Percentiles rank a stretch among this genome's conserved stretches.
Evolutionary conservation across 2,329 filamentous ascomycete species (phyloP).

Genomic region (Exophiala phaeomuriformis): DNA sequence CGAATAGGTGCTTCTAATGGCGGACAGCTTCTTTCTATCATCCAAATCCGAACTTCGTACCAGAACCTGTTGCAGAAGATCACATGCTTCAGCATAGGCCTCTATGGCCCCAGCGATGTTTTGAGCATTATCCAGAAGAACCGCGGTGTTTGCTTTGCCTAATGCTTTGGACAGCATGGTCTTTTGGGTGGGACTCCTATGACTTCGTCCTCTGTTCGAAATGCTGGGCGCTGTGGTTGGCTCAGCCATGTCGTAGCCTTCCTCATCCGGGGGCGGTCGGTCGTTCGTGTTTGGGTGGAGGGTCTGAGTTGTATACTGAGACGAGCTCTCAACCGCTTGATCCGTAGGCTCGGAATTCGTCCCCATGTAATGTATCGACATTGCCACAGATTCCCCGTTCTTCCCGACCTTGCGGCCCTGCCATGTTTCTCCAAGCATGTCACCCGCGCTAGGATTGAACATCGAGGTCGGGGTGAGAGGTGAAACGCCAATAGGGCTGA

Average conservation of each 20-base stretch:
- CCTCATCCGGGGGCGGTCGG: conserved; percentile 1
- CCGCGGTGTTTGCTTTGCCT: conserved; percentile 91
- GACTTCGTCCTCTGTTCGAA: conserved; percentile 28
- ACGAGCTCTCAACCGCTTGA: conserved; percentile 7
- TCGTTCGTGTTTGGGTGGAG: conserved; percentile 11
- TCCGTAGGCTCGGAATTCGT: conserved; percentile 1
- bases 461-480: conserved; percentile 23
- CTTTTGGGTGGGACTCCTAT: conserved; percentile 66
- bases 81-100: conserved; percentile 86
- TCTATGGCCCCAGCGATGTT: conserved; percentile 87
- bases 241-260: conserved; percentile 1
- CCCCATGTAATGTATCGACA: conserved; percentile 24
- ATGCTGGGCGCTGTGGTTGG: conserved; percentile 11
- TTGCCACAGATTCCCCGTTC: conserved; percentile 20
- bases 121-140: conserved; percentile 90
- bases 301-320: conserved; percentile 10
- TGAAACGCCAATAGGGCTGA: conserved; percentile 8
- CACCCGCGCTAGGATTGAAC: conserved; percentile 22
- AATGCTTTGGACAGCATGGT: conserved; percentile 93
- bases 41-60: conserved; percentile 74
- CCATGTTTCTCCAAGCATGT: conserved; percentile 23
- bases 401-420: conserved; percentile 20
- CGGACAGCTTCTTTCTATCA: conserved; percentile 82
- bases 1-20: conserved; percentile 85
- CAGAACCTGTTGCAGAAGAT: conserved; percentile 80